A percentile compares a stretch with the other conserved stretches of the same genome.
These are phyloP conservation scores for Heliamphora exappendiculata DNA, from an alignment of 148 eudicot genomes.

Conservation along the genomic window DNA sequence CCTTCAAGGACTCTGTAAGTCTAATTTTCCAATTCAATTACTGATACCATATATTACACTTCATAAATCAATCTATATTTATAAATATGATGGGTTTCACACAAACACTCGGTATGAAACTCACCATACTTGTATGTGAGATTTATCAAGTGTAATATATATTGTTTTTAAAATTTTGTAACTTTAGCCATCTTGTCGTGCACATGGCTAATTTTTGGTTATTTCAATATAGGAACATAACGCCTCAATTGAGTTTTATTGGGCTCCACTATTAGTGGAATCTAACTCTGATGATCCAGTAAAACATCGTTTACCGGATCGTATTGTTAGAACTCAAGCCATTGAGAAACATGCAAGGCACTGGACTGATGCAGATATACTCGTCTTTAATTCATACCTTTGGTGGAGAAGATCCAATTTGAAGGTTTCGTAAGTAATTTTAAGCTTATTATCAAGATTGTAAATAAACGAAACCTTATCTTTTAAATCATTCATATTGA, in stretches of 20 bases:
- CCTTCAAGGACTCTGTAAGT: neutral
- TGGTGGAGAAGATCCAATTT: neutral
- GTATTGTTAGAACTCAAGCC: neutral
- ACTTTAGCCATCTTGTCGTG: too few relatives aligned
- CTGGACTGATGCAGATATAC: too few relatives aligned
- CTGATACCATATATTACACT: neutral
- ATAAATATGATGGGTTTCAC: too few relatives aligned
- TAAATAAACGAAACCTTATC: neutral
- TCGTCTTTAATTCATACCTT: too few relatives aligned
- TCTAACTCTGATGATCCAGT: neutral
- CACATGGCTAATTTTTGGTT: neutral
- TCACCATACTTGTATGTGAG: too few relatives aligned
- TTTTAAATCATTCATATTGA: neutral
- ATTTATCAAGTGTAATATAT: too few relatives aligned
- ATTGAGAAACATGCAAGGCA: constrained; percentile 3
- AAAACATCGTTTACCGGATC: neutral
- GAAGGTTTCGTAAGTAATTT: constrained; percentile 4
- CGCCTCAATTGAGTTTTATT: constrained; percentile 1
- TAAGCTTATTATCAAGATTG: neutral
- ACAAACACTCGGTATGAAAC: too few relatives aligned
- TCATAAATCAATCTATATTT: too few relatives aligned
- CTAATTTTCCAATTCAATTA: neutral
- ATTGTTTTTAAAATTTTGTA: too few relatives aligned
- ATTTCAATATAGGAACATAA: constrained; percentile 3
- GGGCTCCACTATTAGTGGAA: constrained; percentile 9